phyloP scores from a whole-genome alignment of 1,284 basidiomycete species.

The Cryptococcus sp. region DNA sequence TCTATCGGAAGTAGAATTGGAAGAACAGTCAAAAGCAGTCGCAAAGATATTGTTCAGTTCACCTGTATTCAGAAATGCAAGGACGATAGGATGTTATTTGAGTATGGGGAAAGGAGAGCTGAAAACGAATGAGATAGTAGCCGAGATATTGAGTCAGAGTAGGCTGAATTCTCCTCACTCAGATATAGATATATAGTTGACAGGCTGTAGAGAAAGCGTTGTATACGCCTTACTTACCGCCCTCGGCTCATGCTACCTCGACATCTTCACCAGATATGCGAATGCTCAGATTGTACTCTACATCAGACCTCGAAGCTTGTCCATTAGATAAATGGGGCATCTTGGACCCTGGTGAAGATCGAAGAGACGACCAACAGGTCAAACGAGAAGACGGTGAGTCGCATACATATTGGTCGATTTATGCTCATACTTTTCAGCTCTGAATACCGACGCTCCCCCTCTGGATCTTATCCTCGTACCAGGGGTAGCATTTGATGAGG shows the following conservation, averaged over 20 bases:
- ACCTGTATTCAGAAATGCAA: slow-evolving; percentile 30
- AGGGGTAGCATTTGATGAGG: slow-evolving; percentile 43
- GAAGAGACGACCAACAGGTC: slow-evolving; percentile 20
- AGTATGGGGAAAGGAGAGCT: slow-evolving; percentile 44
- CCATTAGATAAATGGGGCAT: slow-evolving; percentile 47
- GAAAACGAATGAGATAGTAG: slow-evolving; percentile 35
- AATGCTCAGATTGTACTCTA: slow-evolving; percentile 42
- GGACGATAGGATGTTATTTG: slow-evolving; percentile 41
- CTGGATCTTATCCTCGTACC: slow-evolving; percentile 44
- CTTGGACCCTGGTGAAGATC: slow-evolving; percentile 33
- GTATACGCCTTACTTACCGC: slow-evolving; percentile 37
- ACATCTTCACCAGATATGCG: slow-evolving; percentile 25
- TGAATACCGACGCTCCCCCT: slow-evolving; percentile 17
- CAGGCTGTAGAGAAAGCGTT: slow-evolving; percentile 19
- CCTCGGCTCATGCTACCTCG: not conserved
- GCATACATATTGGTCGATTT: not conserved
- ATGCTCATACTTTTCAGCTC: slow-evolving; percentile 9
- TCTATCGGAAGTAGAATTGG: slow-evolving; percentile 28
- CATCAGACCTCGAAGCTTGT: slow-evolving; percentile 30
- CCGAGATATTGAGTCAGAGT: slow-evolving; percentile 31
- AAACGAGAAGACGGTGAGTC: slow-evolving; percentile 37
- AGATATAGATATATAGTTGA: too few relatives aligned
- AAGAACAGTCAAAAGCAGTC: slow-evolving; percentile 38
- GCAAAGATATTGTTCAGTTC: slow-evolving; percentile 19
- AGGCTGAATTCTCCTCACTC: not conserved